Evolutionary conservation across 805 yeast species (phyloP), one percentile per base, ranked within the genome.

Genomic region (Allodekkera sacchari): DNA sequence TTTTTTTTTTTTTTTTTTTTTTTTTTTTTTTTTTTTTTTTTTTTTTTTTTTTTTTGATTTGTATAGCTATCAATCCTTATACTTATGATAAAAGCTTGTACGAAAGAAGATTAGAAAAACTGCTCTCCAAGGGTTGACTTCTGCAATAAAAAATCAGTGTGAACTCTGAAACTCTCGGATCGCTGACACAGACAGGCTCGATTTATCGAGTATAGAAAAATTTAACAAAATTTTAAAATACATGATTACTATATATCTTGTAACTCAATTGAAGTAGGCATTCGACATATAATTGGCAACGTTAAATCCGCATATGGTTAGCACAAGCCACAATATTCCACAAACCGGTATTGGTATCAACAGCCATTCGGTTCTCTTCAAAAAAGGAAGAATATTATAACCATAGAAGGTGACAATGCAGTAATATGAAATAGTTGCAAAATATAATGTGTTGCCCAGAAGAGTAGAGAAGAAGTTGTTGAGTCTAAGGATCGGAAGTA

Each of bases 401-500:
- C 96, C 96, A 47, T 85, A 75, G 52, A 87, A 87, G 2, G 95
- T 79, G 32, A 87, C 70, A 33, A 83, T 66, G 45, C 76, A 75
- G 56, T 88, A 88, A 51, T 83, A 83, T 13, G 78, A 71, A 30
- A 82, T 57, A 18, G 95, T 79, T 5, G 71, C 71, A 44, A 83
- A 69, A 46, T 88, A 88, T 22, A 87, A 60, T 0, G 83, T 63
- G 55, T 88, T 87, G 1, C 95, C 95, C 35, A 87, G 56, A 17
- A 85, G 52, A 14, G 79, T 52, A n/a, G 83, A 71, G 36, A 83
- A 46, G 60, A 85, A 77, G 39, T 71, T 75, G 41, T 76, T 69
- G 46, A 74, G 53, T 31, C 76, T 71, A 25, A 85, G 57, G 12
- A 85, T 48, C 2, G 96, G 96, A 38, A 85, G 59, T 33, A 83